These are phyloP conservation scores for Asterionellopsis glacialis DNA, from an alignment of 108 stramenopile genomes.

Conservation along the genomic window DNA sequence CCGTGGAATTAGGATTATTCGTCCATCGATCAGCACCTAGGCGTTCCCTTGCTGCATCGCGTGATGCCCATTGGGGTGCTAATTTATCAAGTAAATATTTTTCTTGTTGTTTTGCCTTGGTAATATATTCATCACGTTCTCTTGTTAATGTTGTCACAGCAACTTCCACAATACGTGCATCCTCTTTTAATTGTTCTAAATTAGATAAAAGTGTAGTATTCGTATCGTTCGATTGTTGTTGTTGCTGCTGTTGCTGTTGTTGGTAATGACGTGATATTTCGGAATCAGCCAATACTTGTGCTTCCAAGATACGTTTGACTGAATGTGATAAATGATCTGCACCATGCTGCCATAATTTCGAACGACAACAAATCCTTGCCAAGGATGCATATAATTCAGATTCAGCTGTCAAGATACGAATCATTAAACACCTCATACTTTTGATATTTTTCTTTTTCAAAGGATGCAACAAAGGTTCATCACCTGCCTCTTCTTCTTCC, in stretches of 20 bases:
- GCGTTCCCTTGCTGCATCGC: constrained; percentile 31
- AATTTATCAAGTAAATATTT: constrained; percentile 15
- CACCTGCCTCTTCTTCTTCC: too few species aligned
- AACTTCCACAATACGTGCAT: constrained; percentile 34
- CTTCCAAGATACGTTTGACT: constrained; percentile 16
- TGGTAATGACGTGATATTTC: constrained; percentile 1
- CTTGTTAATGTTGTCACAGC: constrained; percentile 15
- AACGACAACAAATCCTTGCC: not conserved
- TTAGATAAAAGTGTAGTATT: too few species aligned
- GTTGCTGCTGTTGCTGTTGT: too few species aligned
- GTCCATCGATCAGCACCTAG: constrained; percentile 39
- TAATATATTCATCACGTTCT: constrained; percentile 10
- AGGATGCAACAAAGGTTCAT: too few species aligned
- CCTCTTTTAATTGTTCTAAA: constrained; percentile 8
- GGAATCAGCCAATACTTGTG: constrained; percentile 8
- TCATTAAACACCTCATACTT: constrained; percentile 9
- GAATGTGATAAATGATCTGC: constrained; percentile 7
- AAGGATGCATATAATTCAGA: constrained; percentile 18
- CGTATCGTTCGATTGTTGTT: too few species aligned
- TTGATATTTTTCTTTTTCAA: not conserved
- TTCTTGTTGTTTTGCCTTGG: constrained; percentile 2
- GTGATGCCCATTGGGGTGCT: constrained; percentile 37
- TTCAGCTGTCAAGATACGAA: constrained; percentile 16
- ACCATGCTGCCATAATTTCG: constrained; percentile 8
- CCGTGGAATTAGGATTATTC: constrained; percentile 38